A percentile compares a stretch with the other conserved stretches of the same genome.
Evolutionary conservation across 345 rosid species (phyloP).

Genomic region (Psidium guajava): DNA sequence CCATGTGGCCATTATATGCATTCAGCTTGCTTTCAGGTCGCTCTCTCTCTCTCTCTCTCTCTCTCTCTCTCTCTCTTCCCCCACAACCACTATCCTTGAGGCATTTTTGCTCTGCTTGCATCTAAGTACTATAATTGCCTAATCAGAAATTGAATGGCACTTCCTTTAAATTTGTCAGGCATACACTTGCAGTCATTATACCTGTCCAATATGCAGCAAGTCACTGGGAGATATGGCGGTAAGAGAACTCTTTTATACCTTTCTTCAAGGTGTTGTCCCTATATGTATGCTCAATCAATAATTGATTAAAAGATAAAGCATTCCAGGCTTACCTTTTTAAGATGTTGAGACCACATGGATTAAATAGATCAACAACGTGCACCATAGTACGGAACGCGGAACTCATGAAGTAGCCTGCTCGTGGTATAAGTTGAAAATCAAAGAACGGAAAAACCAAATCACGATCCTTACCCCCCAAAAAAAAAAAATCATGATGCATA

Average conservation of each 20-base stretch:
- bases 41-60: background rate
- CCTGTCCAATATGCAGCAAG: conserved; percentile 89
- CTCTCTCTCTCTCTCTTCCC: background rate
- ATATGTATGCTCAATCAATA: background rate
- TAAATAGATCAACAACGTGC: background rate
- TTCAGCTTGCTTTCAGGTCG: conserved; percentile 90
- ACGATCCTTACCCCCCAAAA: too few relatives aligned
- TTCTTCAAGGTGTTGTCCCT: background rate
- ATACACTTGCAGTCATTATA: conserved; percentile 88
- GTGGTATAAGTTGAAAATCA: background rate
- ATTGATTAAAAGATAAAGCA: background rate
- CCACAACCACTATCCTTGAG: background rate
- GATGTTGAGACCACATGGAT: background rate
- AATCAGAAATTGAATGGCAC: background rate
- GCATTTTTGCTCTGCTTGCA: background rate
- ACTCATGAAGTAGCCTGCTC: background rate
- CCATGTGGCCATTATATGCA: conserved; percentile 96
- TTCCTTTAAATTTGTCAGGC: conserved; percentile 30
- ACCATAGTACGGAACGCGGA: background rate
- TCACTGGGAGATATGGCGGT: conserved; percentile 97
- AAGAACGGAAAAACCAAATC: background rate
- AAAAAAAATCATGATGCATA: background rate
- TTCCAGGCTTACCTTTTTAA: background rate
- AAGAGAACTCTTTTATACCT: conserved; percentile 8
- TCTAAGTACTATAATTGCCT: background rate